phyloP scores from a whole-genome alignment of 2,329 filamentous ascomycete species.

The Colletotrichum magnum region DNA sequence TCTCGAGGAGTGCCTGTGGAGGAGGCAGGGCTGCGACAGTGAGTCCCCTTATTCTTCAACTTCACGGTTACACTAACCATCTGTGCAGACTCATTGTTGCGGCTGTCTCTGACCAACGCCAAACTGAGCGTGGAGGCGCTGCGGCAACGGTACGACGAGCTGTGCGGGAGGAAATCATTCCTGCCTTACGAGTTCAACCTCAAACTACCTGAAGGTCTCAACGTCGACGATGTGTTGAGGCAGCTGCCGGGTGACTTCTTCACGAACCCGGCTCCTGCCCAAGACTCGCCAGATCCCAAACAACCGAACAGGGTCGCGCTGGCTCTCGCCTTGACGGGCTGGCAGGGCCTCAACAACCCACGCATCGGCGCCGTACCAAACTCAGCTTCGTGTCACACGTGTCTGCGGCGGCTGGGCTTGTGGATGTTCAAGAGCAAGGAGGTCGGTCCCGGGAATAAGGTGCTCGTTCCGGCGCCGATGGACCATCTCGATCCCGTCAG shows the following conservation, averaged over 20 bases:
- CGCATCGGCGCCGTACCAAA: slow-evolving; percentile 75
- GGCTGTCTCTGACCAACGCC: slow-evolving; percentile 74
- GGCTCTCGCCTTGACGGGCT: slow-evolving; percentile 79
- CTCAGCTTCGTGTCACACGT: slow-evolving; percentile 85
- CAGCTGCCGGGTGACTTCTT: slow-evolving; percentile 71
- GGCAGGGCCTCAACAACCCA: slow-evolving; percentile 75
- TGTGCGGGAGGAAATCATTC: slow-evolving; percentile 67
- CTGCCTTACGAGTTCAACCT: slow-evolving; percentile 75
- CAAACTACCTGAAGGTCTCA: slow-evolving; percentile 66
- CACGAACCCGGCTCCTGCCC: slow-evolving; percentile 54
- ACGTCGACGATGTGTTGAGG: slow-evolving; percentile 63
- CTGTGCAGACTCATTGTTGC: slow-evolving; percentile 68
- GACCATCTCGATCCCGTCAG: slow-evolving; percentile 76
- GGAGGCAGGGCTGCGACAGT: slow-evolving; percentile 89
- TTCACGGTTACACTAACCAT: slow-evolving; percentile 26
- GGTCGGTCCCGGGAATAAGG: slow-evolving; percentile 66
- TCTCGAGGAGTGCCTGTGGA: slow-evolving; percentile 87
- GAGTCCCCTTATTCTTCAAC: slow-evolving; percentile 38
- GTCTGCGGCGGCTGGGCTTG: slow-evolving; percentile 88
- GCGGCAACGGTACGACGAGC: slow-evolving; percentile 75
- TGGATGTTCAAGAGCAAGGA: slow-evolving; percentile 93
- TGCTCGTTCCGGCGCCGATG: slow-evolving; percentile 73
- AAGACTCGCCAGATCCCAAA: slow-evolving; percentile 34
- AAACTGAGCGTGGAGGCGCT: slow-evolving; percentile 70
- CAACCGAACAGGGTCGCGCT: slow-evolving; percentile 74